Evolutionary conservation across 2,329 filamentous ascomycete species (phyloP), one percentile per base, ranked within the genome.

Genomic region (Lasiodiplodia hormozganensis): DNA sequence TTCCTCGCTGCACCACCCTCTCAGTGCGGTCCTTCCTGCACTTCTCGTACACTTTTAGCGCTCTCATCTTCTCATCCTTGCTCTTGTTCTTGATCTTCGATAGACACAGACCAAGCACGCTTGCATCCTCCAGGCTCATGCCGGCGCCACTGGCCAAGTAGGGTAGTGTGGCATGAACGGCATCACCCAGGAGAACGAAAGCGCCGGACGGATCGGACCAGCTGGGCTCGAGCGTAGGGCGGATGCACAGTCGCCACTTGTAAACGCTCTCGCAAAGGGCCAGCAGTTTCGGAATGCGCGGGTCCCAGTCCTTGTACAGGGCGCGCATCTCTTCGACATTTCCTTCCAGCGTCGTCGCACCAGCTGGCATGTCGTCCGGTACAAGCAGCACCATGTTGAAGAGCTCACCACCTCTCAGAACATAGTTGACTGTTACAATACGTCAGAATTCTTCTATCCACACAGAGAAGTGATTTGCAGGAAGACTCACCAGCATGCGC

Each of bases 111-210:
- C 88, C 87, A 0, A 89, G 79, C 0, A 88, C 85, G 2, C 85
- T 85, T 0, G 82, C 87, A 67, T 90, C 88, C 75, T 90, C 88
- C 1, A 89, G 79, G 4, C 85, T 84, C 87, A 89, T 89, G 2
- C 87, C 87, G 0, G 87, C 87, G 2, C 86, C 84, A 7, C 79
- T 82, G 2, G 87, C 86, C 0, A 89, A 79, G 73, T 91, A 91
- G 0, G 89, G 89, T 0, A 91, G 79, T 0, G 87, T 90, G 0
- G 89, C 88, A 70, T 91, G 88, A 2, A 88, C 87, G 0, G 88
- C 86, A 72, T 91, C 89, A 0, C 89, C 89, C 0, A 90, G 80
- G 73, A 90, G 83, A 0, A 86, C 85, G 72, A 89, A 88, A 0
- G 85, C 79, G 0, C 84, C 87, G 0, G 82, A 85, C 0, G 83